Evolutionary conservation across 768 basidiomycete species (phyloP).

Genomic region (Stropharia rugosoannulata): DNA sequence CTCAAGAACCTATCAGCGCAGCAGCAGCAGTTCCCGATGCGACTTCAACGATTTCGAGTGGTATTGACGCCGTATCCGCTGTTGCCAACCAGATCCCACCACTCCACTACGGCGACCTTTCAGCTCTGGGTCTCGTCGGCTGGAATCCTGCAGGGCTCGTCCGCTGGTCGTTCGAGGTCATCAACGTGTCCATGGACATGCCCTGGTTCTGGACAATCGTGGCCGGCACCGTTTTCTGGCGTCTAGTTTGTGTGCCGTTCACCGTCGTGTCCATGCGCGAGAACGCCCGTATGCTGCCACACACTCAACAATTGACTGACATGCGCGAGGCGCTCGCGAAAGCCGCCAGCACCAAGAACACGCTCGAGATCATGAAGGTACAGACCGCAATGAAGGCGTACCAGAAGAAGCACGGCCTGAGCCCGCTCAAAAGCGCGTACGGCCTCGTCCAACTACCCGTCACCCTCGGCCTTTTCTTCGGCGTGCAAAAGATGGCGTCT

Average conservation of each 20-base stretch:
- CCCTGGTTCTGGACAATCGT: constrained; percentile 75
- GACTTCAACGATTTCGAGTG: background rate
- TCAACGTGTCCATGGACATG: constrained; percentile 68
- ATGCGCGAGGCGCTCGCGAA: constrained; percentile 40
- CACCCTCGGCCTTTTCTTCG: constrained; percentile 83
- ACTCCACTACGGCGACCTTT: constrained; percentile 71
- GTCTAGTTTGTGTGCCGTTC: constrained; percentile 18
- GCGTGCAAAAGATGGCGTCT: constrained; percentile 66
- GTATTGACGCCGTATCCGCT: constrained; percentile 25
- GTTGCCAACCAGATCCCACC: constrained; percentile 34
- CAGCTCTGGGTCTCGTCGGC: constrained; percentile 57
- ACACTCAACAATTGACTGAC: constrained; percentile 47
- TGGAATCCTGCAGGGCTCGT: constrained; percentile 67
- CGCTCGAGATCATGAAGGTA: constrained; percentile 49
- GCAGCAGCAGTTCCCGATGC: background rate
- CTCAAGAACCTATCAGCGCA: background rate
- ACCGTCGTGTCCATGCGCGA: constrained; percentile 56
- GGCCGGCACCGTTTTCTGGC: too few species aligned
- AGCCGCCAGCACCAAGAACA: constrained; percentile 32
- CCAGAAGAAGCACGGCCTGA: constrained; percentile 66
- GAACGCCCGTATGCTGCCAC: constrained; percentile 56
- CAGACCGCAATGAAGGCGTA: constrained; percentile 54
- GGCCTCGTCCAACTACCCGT: constrained; percentile 70
- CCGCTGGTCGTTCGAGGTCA: constrained; percentile 60
- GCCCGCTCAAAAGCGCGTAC: constrained; percentile 48